A percentile compares a stretch with the other conserved stretches of the same genome.
These are phyloP conservation scores for Salicornia ramosissima DNA, from an alignment of 148 eudicot genomes.

Conservation along the genomic window DNA sequence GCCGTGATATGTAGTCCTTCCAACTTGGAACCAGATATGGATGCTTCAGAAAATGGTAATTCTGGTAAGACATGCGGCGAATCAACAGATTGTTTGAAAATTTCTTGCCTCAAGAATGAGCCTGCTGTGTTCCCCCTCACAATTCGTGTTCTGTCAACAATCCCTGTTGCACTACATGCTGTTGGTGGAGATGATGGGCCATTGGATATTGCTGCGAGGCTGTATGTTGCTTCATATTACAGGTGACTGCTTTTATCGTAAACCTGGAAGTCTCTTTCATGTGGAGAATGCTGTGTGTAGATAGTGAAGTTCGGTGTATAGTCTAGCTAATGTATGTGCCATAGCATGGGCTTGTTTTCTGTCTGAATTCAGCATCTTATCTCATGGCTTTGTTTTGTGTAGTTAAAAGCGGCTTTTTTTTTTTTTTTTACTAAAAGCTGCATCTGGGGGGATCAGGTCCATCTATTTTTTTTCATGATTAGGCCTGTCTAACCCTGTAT, in stretches of 20 bases:
- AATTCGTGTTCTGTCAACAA: slow-evolving; percentile 53
- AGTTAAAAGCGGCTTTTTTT: slow-evolving; percentile 21
- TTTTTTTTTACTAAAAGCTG: slow-evolving; percentile 22
- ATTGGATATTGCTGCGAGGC: slow-evolving; percentile 71
- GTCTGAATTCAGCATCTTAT: background rate
- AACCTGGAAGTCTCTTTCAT: background rate
- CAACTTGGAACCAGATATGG: slow-evolving; percentile 26
- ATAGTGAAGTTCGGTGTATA: slow-evolving; percentile 18
- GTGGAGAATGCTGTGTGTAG: slow-evolving; percentile 11
- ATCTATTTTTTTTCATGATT: background rate
- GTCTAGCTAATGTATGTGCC: slow-evolving; percentile 8
- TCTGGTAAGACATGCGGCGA: slow-evolving; percentile 13
- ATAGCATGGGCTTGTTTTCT: background rate
- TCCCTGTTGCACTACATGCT: slow-evolving; percentile 78
- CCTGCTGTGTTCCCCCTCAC: slow-evolving; percentile 72
- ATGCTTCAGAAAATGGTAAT: slow-evolving; percentile 21
- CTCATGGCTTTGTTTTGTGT: background rate
- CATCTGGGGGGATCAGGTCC: background rate
- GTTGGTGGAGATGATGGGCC: slow-evolving; percentile 89
- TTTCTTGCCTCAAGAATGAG: slow-evolving; percentile 25
- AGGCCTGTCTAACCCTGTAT: slow-evolving; percentile 9
- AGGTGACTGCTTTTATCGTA: slow-evolving; percentile 24
- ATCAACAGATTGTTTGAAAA: background rate
- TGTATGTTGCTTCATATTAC: slow-evolving; percentile 65
- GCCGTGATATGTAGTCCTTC: slow-evolving; percentile 48